Percentiles rank a stretch among this genome's conserved stretches.
Conservation (phyloP, 73 alveolate genomes). For the Paraurostyla sp. region DNA sequence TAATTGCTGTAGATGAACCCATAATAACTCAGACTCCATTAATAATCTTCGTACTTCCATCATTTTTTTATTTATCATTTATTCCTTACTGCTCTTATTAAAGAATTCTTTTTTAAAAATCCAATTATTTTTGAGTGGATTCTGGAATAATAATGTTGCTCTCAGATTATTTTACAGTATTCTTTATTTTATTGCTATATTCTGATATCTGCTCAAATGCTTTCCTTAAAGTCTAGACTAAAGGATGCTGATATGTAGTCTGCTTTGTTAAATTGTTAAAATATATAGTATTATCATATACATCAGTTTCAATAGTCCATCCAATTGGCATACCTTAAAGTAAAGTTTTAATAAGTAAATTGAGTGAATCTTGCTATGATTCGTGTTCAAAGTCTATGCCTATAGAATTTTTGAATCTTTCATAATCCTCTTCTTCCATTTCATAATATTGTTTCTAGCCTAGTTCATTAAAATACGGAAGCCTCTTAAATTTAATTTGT, state of each 20-base stretch:
- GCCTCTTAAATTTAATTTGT: too few species aligned
- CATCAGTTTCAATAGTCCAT: conserved; percentile 13
- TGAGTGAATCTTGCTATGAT: not conserved
- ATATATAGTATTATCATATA: not conserved
- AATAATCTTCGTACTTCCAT: not conserved
- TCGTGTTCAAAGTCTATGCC: conserved; percentile 21
- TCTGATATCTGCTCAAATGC: not conserved
- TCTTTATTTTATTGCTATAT: not conserved
- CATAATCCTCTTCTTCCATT: conserved; percentile 29
- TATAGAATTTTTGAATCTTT: not conserved
- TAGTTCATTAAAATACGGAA: not conserved
- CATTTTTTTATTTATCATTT: not conserved
- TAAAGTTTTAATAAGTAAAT: not conserved
- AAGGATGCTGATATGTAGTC: conserved; percentile 19
- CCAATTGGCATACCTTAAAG: not conserved
- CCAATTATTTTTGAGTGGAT: not conserved
- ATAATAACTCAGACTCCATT: not conserved
- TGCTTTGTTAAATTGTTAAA: not conserved
- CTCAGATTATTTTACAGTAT: not conserved
- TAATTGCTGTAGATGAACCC: conserved; percentile 33
- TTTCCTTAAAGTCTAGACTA: not conserved
- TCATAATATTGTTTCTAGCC: conserved; percentile 29
- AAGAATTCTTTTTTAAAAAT: conserved; percentile 2
- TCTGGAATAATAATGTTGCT: not conserved
- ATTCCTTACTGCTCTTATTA: not conserved